These are phyloP conservation scores for Aspergillus sclerotioniger DNA, from an alignment of 495 filamentous ascomycete species.

Conservation along the genomic window DNA sequence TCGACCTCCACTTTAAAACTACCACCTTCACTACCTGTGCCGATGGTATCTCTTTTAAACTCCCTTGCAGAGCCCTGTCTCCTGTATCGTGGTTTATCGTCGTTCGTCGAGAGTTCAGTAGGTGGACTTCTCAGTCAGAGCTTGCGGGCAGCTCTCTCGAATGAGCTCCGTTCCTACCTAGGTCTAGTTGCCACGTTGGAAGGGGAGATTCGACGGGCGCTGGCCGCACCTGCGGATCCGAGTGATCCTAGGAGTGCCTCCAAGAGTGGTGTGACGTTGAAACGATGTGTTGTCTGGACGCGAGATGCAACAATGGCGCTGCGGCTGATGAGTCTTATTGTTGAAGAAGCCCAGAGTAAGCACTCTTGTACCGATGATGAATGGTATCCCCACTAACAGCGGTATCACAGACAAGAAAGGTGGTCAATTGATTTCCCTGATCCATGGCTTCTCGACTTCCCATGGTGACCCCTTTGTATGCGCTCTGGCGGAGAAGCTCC, in stretches of 20 bases:
- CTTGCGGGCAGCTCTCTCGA: conserved; percentile 81
- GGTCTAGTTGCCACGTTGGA: conserved; percentile 91
- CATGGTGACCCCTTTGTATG: conserved; percentile 95
- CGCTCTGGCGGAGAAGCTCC: conserved; percentile 87
- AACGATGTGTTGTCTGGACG: conserved; percentile 95
- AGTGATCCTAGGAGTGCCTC: conserved; percentile 63
- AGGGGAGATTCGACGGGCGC: conserved; percentile 82
- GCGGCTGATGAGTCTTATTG: conserved; percentile 89
- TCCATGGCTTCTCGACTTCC: conserved; percentile 88
- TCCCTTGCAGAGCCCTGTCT: conserved; percentile 90
- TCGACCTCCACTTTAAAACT: conserved; percentile 64
- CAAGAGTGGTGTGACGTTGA: conserved; percentile 91
- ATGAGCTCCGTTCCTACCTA: conserved; percentile 85
- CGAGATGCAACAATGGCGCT: conserved; percentile 96
- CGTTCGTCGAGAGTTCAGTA: conserved; percentile 72
- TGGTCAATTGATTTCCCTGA: conserved; percentile 89
- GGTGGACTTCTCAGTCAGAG: conserved; percentile 85
- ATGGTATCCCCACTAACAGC: conserved; percentile 18
- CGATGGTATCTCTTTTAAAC: conserved; percentile 84
- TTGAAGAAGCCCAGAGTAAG: conserved; percentile 80
- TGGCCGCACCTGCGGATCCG: conserved; percentile 63
- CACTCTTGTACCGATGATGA: not conserved
- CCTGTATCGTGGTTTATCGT: conserved; percentile 73
- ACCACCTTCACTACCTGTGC: conserved; percentile 74
- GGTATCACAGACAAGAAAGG: conserved; percentile 67